These are phyloP conservation scores for Dactylellina sp. DNA, from an alignment of 2,329 filamentous ascomycete genomes.

Conservation along the genomic window DNA sequence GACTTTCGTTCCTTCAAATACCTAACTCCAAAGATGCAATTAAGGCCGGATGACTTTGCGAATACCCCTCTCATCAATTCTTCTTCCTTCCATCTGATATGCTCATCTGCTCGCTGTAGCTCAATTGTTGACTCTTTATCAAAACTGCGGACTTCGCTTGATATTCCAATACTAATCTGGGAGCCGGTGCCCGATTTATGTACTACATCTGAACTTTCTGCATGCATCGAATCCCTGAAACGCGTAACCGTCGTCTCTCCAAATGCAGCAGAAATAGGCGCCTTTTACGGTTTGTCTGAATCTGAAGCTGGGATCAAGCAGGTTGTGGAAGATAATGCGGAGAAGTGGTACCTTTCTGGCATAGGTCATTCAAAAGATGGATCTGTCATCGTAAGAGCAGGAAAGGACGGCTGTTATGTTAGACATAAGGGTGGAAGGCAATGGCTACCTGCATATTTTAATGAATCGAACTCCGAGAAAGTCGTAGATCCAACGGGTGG, in stretches of 20 bases:
- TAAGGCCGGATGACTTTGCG: constrained; percentile 79
- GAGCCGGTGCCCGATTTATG: constrained; percentile 94
- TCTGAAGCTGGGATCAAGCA: constrained; percentile 63
- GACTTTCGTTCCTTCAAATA: constrained; percentile 79
- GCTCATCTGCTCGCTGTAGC: constrained; percentile 56
- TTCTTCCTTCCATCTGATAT: constrained; percentile 67
- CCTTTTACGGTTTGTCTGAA: constrained; percentile 76
- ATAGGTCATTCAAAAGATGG: constrained; percentile 61
- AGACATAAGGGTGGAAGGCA: constrained; percentile 68
- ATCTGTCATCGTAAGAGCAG: constrained; percentile 76
- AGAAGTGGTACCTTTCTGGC: constrained; percentile 62
- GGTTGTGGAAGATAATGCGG: constrained; percentile 64
- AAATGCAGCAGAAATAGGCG: constrained; percentile 88
- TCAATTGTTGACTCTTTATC: constrained; percentile 53
- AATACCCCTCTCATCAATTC: constrained; percentile 75
- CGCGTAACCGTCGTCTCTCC: constrained; percentile 75
- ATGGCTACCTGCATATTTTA: constrained; percentile 85
- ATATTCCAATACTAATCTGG: constrained; percentile 79
- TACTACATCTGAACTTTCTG: constrained; percentile 72
- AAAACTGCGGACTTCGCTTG: constrained; percentile 17
- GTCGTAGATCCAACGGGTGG: constrained; percentile 95
- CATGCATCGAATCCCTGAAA: constrained; percentile 66
- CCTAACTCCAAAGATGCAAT: constrained; percentile 82
- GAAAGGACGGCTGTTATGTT: constrained; percentile 74
- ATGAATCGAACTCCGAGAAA: constrained; percentile 63